These are phyloP conservation scores for Annulohypoxylon maeteangense DNA, from an alignment of 495 filamentous ascomycete species.

Conservation along the genomic window DNA sequence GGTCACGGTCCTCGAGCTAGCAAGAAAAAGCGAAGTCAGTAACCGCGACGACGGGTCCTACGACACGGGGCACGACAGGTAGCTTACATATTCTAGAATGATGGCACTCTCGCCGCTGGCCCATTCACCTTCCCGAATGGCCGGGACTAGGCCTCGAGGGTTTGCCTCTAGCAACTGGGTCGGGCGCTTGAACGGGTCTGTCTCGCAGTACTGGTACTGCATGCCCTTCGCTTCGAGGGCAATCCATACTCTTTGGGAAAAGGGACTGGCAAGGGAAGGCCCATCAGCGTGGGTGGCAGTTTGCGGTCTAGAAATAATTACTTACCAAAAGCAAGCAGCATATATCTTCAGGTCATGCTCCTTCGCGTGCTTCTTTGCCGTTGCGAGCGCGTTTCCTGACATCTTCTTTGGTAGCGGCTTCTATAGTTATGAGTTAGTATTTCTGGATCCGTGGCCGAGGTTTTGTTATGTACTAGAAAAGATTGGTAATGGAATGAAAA, in stretches of 20 bases:
- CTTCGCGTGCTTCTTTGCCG: slow-evolving; percentile 76
- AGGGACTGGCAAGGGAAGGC: slow-evolving; percentile 54
- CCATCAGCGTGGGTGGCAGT: slow-evolving; percentile 21
- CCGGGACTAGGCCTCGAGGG: slow-evolving; percentile 88
- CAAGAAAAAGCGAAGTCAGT: neutral
- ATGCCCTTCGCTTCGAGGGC: slow-evolving; percentile 87
- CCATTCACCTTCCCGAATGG: slow-evolving; percentile 85
- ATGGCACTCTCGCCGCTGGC: slow-evolving; percentile 88
- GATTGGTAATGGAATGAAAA: neutral
- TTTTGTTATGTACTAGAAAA: slow-evolving; percentile 6
- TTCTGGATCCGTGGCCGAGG: neutral
- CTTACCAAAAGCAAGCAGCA: slow-evolving; percentile 91
- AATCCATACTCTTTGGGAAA: slow-evolving; percentile 96
- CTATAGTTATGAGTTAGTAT: slow-evolving; percentile 37
- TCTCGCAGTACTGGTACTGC: slow-evolving; percentile 90
- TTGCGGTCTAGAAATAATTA: slow-evolving; percentile 16
- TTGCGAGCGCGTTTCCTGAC: slow-evolving; percentile 78
- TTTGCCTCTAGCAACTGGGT: slow-evolving; percentile 83
- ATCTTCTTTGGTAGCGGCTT: slow-evolving; percentile 87
- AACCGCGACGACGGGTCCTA: neutral
- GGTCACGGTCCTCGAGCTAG: slow-evolving; percentile 81
- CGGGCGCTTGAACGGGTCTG: slow-evolving; percentile 82
- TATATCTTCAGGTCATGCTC: slow-evolving; percentile 82
- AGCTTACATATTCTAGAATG: slow-evolving; percentile 85
- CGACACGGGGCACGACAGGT: neutral